These are phyloP conservation scores for Salvia sclarea DNA, from an alignment of 305 asterid genomes.

Conservation along the genomic window DNA sequence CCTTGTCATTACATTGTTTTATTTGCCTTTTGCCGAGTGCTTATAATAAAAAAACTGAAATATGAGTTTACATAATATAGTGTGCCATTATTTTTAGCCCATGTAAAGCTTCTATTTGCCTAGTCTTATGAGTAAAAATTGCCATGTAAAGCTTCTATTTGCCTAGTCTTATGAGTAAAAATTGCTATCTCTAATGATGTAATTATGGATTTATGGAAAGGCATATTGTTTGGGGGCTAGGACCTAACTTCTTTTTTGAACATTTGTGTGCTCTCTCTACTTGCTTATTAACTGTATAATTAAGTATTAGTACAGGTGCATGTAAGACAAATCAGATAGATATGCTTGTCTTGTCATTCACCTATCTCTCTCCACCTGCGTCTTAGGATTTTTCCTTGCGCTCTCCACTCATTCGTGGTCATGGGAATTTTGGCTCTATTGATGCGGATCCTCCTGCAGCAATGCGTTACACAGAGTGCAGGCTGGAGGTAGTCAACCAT, in stretches of 20 bases:
- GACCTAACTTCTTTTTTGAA: background rate
- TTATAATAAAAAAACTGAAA: background rate
- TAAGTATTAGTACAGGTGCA: background rate
- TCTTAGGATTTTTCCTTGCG: conserved; percentile 96
- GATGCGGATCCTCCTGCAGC: conserved; percentile 99
- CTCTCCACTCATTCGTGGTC: conserved; percentile 92
- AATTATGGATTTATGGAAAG: conserved; percentile 10
- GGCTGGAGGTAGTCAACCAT: conserved; percentile 71
- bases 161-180: conserved; percentile 1
- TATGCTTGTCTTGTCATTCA: conserved; percentile 14
- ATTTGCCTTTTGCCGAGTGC: background rate
- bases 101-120: background rate
- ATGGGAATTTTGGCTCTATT: conserved; percentile 95
- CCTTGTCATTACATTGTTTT: background rate
- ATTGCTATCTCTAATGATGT: conserved; percentile 1
- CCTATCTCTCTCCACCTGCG: conserved; percentile 14
- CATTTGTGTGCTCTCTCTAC: conserved; percentile 18
- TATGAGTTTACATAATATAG: background rate
- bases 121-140: conserved; percentile 15
- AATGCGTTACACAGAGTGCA: conserved; percentile 98
- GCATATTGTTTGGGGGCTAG: background rate
- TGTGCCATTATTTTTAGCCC: background rate
- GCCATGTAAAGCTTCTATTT: background rate
- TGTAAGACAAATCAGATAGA: background rate
- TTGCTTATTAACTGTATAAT: conserved; percentile 11